Evolutionary conservation across 768 basidiomycete species (phyloP).

Genomic region (Lepiota venenata): DNA sequence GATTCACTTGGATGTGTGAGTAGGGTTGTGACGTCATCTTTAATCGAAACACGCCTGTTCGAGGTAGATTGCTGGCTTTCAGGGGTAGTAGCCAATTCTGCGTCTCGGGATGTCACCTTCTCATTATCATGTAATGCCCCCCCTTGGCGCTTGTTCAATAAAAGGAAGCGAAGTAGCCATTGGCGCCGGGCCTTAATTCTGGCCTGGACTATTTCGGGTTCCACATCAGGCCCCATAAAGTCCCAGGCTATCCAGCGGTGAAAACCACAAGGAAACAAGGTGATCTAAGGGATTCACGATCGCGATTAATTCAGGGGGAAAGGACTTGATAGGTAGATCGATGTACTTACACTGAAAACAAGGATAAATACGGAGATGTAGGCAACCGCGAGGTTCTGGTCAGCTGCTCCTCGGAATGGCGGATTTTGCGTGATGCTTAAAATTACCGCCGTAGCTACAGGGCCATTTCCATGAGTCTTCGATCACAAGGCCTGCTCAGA

Average conservation of each 20-base stretch:
- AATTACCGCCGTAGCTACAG: constrained; percentile 59
- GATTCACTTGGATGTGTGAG: constrained; percentile 1
- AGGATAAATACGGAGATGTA: constrained; percentile 63
- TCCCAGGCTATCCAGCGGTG: constrained; percentile 55
- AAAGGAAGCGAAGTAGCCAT: constrained; percentile 11
- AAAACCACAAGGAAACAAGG: constrained; percentile 63
- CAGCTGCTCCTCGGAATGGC: constrained; percentile 57
- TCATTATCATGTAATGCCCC: background rate
- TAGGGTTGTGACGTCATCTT: constrained; percentile 20
- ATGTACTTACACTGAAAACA: constrained; percentile 48
- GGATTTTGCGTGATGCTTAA: constrained; percentile 57
- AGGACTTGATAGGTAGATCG: background rate
- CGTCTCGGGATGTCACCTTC: background rate
- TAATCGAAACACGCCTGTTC: constrained; percentile 21
- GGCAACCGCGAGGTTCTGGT: constrained; percentile 61
- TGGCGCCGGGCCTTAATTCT: constrained; percentile 35
- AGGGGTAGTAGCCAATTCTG: background rate
- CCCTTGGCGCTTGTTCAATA: background rate
- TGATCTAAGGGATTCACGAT: constrained; percentile 37
- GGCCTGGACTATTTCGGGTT: constrained; percentile 51
- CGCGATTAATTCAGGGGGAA: background rate
- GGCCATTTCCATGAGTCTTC: background rate
- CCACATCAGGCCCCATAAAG: constrained; percentile 60
- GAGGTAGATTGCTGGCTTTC: background rate
- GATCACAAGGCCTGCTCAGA: background rate